Conservation (phyloP, 495 filamentous ascomycete species). For the Penicillium macrosclerotiorum region DNA sequence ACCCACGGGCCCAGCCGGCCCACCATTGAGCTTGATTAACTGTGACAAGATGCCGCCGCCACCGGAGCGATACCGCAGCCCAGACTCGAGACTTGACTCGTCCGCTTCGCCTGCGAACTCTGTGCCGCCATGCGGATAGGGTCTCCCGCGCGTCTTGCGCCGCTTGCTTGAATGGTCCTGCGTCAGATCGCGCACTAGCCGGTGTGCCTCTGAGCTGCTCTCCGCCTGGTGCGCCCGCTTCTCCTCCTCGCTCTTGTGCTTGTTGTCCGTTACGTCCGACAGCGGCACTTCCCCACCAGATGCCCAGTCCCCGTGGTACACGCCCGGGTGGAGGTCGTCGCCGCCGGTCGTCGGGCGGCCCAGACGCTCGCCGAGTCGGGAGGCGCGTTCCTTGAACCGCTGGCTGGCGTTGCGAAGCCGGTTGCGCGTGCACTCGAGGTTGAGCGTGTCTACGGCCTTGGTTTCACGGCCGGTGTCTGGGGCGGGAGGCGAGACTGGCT, state of each 20-base stretch:
- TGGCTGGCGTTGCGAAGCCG: neutral
- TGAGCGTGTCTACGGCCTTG: neutral
- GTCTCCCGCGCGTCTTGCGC: slow-evolving; percentile 19
- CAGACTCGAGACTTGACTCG: slow-evolving; percentile 13
- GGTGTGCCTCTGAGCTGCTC: slow-evolving; percentile 27
- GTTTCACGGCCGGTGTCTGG: neutral
- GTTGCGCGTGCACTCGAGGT: neutral
- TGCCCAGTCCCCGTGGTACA: slow-evolving; percentile 28
- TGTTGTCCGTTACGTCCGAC: slow-evolving; percentile 31
- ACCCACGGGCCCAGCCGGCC: slow-evolving; percentile 1
- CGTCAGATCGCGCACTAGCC: slow-evolving; percentile 32
- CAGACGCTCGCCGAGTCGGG: slow-evolving; percentile 7
- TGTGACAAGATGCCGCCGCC: slow-evolving; percentile 36
- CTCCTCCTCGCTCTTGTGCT: slow-evolving; percentile 29
- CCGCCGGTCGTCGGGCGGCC: slow-evolving; percentile 23
- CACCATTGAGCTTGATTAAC: slow-evolving; percentile 29
- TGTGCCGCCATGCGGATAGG: slow-evolving; percentile 15
- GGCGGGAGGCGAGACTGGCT: neutral
- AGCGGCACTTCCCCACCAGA: slow-evolving; percentile 23
- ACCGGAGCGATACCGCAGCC: slow-evolving; percentile 23
- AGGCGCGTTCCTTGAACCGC: slow-evolving; percentile 10
- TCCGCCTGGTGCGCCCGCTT: slow-evolving; percentile 18
- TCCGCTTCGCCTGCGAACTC: slow-evolving; percentile 12
- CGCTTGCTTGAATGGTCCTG: slow-evolving; percentile 26
- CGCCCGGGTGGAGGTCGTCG: slow-evolving; percentile 24